Evolutionary conservation across 371 early-diverging fungal genomes (phyloP), one percentile per base, ranked within the genome.

Genomic region (Zychaea mexicana): DNA sequence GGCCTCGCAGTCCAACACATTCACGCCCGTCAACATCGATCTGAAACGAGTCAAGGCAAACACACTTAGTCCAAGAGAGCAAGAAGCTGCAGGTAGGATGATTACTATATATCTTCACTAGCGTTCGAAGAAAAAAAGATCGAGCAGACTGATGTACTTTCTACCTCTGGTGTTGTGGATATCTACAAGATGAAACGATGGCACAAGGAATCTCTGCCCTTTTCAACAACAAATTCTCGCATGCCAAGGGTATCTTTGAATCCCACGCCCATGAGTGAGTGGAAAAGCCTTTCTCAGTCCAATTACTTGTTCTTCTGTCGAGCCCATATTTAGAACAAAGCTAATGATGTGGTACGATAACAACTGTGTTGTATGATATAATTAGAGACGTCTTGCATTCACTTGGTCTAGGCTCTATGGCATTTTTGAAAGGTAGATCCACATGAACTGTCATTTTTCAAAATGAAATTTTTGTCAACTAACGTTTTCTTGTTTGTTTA

Each of bases 181-280:
- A 8, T 13, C 9, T n/a, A 12, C 36, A 75, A 86, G 86, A 86
- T 61, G 71, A 74, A 24, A 73, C 69, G 19, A 82, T 84, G 81
- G 46, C 76, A 28, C 71, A 66, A 9, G 86, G 82, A 19, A 76
- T 86, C 27, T 46, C 73, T 24, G 71, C 73, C 21, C 81, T 86
- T 32, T 86, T 86, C 53, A 80, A 84, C 57, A 86, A 86, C 70
- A 67, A 80, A 55, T 86, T 86, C 64, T 64, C 72, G 21, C 72
- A 82, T 49, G 85, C 86, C 42, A 69, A 70, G 24, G 58, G 39
- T 5, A 45, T 76, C n/a, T 76, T 78, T 28, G 68, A 73, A 45
- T 72, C 64, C 19, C 64, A 65, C 36, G 71, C 75, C 26, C 66
- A 54, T 58, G 69, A 66, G 81, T 78, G 72, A 73, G 60, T 52